Conservation (phyloP, 768 basidiomycete species). For the Collybiopsis confluens region DNA sequence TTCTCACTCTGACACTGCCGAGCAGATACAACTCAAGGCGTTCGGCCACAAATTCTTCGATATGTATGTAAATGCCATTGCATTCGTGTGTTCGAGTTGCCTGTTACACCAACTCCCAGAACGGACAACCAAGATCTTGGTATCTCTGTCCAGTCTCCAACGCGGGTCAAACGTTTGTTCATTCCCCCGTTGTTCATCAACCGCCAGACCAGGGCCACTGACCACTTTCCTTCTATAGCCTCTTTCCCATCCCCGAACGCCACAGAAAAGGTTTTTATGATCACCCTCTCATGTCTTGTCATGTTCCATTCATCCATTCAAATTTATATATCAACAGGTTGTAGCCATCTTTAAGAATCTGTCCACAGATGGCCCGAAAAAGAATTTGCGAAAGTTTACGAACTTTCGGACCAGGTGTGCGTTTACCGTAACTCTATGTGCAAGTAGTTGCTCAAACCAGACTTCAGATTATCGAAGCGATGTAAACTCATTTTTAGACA, state of each 20-base stretch:
- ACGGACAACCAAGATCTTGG: constrained; percentile 72
- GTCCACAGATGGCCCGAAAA: constrained; percentile 59
- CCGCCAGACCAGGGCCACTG: constrained; percentile 11
- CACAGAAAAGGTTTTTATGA: constrained; percentile 38
- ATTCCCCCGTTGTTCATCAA: constrained; percentile 6
- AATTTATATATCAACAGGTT: constrained; percentile 24
- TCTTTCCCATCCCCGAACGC: constrained; percentile 57
- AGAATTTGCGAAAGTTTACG: constrained; percentile 62
- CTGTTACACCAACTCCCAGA: constrained; percentile 31
- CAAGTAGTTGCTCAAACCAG: no score
- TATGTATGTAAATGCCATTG: constrained; percentile 61
- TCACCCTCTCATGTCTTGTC: not conserved
- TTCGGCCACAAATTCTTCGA: constrained; percentile 84
- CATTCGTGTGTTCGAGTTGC: constrained; percentile 8
- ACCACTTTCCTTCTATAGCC: constrained; percentile 28
- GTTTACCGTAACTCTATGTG: no score
- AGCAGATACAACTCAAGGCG: constrained; percentile 72
- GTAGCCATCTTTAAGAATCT: constrained; percentile 61
- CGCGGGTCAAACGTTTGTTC: constrained; percentile 34
- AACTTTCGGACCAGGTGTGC: constrained; percentile 73
- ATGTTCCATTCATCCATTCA: not conserved
- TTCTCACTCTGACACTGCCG: constrained; percentile 1
- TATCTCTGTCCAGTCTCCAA: constrained; percentile 30
- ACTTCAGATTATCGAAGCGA: constrained; percentile 72
- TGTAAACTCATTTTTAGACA: constrained; percentile 34